Evolutionary conservation across 1,284 basidiomycete species (phyloP).

Genomic region (Boletellus deceptivus): DNA sequence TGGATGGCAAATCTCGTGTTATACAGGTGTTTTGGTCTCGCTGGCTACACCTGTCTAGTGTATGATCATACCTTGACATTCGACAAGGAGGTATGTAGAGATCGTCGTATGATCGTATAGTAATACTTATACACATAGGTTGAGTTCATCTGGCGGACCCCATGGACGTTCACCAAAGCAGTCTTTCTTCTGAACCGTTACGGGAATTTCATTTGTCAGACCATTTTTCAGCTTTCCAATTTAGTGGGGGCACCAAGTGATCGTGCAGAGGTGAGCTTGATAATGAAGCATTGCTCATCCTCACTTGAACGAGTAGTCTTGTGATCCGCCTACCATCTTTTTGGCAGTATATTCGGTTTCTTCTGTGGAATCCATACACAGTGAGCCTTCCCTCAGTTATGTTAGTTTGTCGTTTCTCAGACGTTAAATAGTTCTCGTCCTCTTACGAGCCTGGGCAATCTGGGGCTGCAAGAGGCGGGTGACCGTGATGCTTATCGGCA

Average conservation of each 20-base stretch:
- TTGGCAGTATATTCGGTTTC: background rate
- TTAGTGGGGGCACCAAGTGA: background rate
- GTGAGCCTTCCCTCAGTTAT: background rate
- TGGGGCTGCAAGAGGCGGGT: constrained; percentile 8
- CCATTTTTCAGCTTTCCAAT: background rate
- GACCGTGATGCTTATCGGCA: background rate
- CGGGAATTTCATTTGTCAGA: constrained; percentile 9
- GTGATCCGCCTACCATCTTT: background rate
- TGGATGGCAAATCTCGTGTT: background rate
- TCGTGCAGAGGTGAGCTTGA: background rate
- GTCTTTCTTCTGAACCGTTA: constrained; percentile 16
- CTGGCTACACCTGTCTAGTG: constrained; percentile 10
- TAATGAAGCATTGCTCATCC: background rate
- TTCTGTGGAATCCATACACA: constrained; percentile 13
- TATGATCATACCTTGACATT: constrained; percentile 14
- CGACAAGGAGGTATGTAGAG: background rate
- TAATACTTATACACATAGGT: background rate
- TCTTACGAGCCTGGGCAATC: constrained; percentile 17
- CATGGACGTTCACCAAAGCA: constrained; percentile 13
- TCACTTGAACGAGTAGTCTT: background rate
- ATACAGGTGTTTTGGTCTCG: background rate
- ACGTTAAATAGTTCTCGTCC: constrained; percentile 8
- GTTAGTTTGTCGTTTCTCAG: background rate
- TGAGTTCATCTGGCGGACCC: constrained; percentile 12
- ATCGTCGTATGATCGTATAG: background rate